Evolutionary conservation across 495 filamentous ascomycete species (phyloP).

Genomic region (Daldinia caldariorum): DNA sequence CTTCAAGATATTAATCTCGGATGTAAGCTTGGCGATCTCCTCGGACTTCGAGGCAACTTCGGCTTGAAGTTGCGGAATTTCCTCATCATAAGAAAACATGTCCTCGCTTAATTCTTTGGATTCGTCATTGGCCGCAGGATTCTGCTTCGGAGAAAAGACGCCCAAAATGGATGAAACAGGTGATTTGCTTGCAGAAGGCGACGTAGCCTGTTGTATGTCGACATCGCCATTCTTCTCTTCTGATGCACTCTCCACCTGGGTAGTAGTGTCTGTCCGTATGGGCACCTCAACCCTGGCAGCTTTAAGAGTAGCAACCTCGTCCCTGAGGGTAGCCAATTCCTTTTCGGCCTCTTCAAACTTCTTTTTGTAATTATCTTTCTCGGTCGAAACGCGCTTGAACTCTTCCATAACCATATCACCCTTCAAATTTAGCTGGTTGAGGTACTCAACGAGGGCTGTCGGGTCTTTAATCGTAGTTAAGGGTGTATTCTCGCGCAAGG

Average conservation of each 20-base stretch:
- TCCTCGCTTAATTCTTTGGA: conserved; percentile 68
- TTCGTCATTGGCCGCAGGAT: conserved; percentile 52
- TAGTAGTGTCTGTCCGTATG: conserved; percentile 5
- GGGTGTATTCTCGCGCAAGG: conserved; percentile 89
- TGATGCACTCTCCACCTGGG: conserved; percentile 4
- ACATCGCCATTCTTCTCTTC: conserved; percentile 28
- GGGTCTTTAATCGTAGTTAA: conserved; percentile 88
- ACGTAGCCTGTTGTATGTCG: conserved; percentile 21
- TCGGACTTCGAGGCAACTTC: conserved; percentile 64
- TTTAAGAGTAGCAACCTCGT: conserved; percentile 50
- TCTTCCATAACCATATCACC: conserved; percentile 92
- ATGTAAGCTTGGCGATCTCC: conserved; percentile 51
- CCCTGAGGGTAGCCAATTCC: conserved; percentile 63
- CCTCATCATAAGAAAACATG: conserved; percentile 85
- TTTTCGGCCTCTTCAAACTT: conserved; percentile 76
- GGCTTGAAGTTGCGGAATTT: conserved; percentile 71
- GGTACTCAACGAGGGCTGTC: conserved; percentile 85
- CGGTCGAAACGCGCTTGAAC: conserved; percentile 83
- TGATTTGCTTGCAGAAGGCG: conserved; percentile 49
- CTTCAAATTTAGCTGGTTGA: conserved; percentile 87
- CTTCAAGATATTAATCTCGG: conserved; percentile 51
- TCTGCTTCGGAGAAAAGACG: conserved; percentile 61
- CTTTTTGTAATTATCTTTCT: conserved; percentile 81
- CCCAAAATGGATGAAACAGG: conserved; percentile 52
- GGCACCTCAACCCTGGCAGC: conserved; percentile 33